Base-by-base conservation (phyloP, 208 protist genomes). In the Entamoeba moshkovskii region DNA sequence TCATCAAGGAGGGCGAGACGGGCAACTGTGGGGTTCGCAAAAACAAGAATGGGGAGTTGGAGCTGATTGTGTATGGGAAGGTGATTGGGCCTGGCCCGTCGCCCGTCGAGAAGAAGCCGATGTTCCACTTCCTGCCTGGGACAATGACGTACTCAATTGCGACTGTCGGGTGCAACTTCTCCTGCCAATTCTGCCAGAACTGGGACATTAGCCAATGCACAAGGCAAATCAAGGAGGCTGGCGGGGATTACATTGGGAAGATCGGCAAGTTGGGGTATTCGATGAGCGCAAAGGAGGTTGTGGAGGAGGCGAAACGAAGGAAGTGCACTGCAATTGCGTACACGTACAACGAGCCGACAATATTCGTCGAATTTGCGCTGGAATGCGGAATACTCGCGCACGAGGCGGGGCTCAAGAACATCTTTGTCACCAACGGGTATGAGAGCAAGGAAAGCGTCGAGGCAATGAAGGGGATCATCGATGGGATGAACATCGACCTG, bases 271-370 rank as follows among this genome's bases (percentile, higher is more conserved):
- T 52, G 1, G 49, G 33, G n/a, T 29, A 46, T 18, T 1, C 8
- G 2, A 46, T 93, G 33, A n/a, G n/a, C 6, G 46, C 94, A 22
- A n/a, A 93, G 25, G 18, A 85, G 16, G 52, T 94, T 48, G 91
- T 93, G 11, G 18, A 15, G n/a, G 11, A 45, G 22, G 29, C 45
- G 1, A 45, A 46, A 16, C 92, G 45, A n/a, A 93, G 33, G 6
- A 49, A 93, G 11, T 52, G 33, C 8, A 3, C 38, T n/a, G 13
- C 5, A 11, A 96, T 97, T 33, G 96, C 96, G 3, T 96, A 94
- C 25, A 97, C 96, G 38, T 97, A 97, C 92, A 97, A 96, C 92
- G 96, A 97, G 46, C 96, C 96, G 22, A 94, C 94, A n/a, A 96
- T 96, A 33, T 96, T 95, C 52, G 46, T 96, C 47, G 96, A 97